Percentiles rank a stretch among this genome's conserved stretches.
phyloP scores from a whole-genome alignment of 2,329 filamentous ascomycete genomes.

The Aspergillus sp. region DNA sequence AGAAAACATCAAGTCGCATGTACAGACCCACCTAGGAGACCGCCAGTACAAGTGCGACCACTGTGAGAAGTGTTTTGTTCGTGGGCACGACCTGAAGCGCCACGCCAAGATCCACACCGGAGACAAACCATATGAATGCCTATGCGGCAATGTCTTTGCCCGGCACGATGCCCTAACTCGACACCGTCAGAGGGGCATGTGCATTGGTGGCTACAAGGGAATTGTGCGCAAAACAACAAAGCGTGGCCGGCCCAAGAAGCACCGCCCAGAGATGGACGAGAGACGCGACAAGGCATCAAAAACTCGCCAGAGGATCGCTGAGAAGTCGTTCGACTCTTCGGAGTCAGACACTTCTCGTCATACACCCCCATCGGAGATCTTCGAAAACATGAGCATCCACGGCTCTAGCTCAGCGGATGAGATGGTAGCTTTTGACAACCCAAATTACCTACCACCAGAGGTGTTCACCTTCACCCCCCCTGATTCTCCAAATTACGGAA shows the following conservation, averaged over 20 bases:
- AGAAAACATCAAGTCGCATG: slow-evolving; percentile 97
- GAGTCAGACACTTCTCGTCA: slow-evolving; percentile 41
- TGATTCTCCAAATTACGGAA: slow-evolving; percentile 44
- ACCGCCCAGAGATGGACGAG: slow-evolving; percentile 59
- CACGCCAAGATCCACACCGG: slow-evolving; percentile 97
- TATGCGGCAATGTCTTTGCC: slow-evolving; percentile 92
- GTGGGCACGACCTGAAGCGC: slow-evolving; percentile 94
- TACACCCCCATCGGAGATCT: slow-evolving; percentile 43
- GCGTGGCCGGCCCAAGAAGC: slow-evolving; percentile 65
- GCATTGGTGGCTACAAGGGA: slow-evolving; percentile 89
- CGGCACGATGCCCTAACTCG: slow-evolving; percentile 92
- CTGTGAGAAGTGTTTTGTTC: slow-evolving; percentile 93
- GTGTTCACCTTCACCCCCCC: slow-evolving; percentile 50
- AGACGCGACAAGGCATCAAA: slow-evolving; percentile 57
- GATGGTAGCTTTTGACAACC: slow-evolving; percentile 28
- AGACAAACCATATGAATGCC: slow-evolving; percentile 91
- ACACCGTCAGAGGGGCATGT: slow-evolving; percentile 94
- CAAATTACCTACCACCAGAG: slow-evolving; percentile 39
- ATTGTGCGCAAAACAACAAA: slow-evolving; percentile 66
- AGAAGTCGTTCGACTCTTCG: slow-evolving; percentile 36
- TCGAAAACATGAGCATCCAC: slow-evolving; percentile 41
- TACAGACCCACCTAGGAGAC: slow-evolving; percentile 96
- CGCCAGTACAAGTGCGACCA: slow-evolving; percentile 91
- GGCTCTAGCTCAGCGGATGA: slow-evolving; percentile 35
- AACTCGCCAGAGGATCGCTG: slow-evolving; percentile 47